Percentiles rank a stretch among this genome's conserved stretches.
phyloP scores from a whole-genome alignment of 75 land plant species.

The Selaginella moellendorffii region DNA sequence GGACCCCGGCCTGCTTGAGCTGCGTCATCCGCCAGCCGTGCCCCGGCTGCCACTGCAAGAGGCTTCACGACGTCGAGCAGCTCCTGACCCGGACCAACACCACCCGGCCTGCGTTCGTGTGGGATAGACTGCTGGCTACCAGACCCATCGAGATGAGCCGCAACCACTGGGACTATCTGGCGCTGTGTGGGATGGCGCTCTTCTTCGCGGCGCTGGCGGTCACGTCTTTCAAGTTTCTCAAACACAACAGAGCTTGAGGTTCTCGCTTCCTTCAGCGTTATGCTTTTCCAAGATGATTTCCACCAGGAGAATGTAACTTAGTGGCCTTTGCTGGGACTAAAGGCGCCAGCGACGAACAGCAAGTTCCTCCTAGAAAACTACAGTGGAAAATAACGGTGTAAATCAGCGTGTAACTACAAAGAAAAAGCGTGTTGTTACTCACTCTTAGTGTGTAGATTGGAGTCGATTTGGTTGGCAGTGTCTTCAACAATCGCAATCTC shows the following conservation, averaged over 20 bases:
- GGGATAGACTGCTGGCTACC: background rate
- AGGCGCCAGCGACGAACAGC: conserved; percentile 76
- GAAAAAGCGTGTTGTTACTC: conserved; percentile 11
- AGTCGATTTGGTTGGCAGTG: conserved; percentile 90
- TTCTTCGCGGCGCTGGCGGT: background rate
- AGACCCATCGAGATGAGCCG: background rate
- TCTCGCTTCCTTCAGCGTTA: no score
- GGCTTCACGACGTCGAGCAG: background rate
- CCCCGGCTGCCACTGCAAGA: conserved; percentile 1
- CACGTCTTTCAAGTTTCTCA: background rate
- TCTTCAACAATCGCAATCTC: conserved; percentile 64
- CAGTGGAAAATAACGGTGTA: background rate
- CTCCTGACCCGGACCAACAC: background rate
- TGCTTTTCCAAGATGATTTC: no score
- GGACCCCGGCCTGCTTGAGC: conserved; percentile 1
- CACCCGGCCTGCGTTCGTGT: background rate
- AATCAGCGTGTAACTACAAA: background rate
- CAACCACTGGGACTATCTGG: background rate
- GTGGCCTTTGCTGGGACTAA: no score
- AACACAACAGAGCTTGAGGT: background rate
- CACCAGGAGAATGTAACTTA: no score
- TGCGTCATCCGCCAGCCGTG: background rate
- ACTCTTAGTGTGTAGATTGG: conserved; percentile 70
- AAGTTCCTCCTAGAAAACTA: conserved; percentile 90
- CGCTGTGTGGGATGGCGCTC: conserved; percentile 1